These are phyloP conservation scores for Podaxis sp. DNA, from an alignment of 768 basidiomycete genomes.

Conservation along the genomic window DNA sequence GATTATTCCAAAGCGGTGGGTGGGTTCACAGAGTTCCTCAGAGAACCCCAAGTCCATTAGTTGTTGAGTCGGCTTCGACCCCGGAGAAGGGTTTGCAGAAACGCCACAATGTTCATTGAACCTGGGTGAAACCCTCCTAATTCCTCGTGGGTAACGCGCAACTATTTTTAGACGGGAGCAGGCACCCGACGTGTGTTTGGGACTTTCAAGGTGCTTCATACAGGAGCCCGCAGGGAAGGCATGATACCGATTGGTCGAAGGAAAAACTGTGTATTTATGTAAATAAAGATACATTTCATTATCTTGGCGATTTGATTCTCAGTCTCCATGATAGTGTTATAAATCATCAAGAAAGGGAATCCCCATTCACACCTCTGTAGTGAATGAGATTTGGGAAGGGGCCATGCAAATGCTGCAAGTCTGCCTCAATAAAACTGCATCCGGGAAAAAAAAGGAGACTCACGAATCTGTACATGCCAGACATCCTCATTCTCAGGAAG, in stretches of 20 bases:
- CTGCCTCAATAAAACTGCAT: neutral
- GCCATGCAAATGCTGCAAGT: conserved; percentile 47
- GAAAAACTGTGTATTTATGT: neutral
- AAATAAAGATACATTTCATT: neutral
- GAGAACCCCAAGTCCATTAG: neutral
- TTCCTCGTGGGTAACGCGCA: neutral
- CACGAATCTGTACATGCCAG: conserved; percentile 55
- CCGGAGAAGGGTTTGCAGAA: neutral
- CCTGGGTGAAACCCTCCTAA: neutral
- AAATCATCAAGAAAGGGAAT: conserved; percentile 5
- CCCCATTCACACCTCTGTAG: conserved; percentile 39
- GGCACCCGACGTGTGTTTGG: neutral
- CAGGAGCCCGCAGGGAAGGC: neutral
- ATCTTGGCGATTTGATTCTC: neutral
- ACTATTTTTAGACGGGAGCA: neutral
- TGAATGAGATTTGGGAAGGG: conserved; percentile 58
- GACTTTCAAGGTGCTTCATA: neutral
- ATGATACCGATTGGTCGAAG: neutral
- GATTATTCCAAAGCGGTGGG: neutral
- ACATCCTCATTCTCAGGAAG: conserved; percentile 58
- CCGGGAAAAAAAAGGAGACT: conserved; percentile 24
- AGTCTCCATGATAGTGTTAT: neutral
- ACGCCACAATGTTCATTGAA: neutral
- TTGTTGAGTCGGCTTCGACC: neutral
- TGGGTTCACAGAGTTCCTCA: neutral